Base-by-base conservation (phyloP, 2,329 filamentous ascomycete genomes). In the Onygenales sp. region DNA sequence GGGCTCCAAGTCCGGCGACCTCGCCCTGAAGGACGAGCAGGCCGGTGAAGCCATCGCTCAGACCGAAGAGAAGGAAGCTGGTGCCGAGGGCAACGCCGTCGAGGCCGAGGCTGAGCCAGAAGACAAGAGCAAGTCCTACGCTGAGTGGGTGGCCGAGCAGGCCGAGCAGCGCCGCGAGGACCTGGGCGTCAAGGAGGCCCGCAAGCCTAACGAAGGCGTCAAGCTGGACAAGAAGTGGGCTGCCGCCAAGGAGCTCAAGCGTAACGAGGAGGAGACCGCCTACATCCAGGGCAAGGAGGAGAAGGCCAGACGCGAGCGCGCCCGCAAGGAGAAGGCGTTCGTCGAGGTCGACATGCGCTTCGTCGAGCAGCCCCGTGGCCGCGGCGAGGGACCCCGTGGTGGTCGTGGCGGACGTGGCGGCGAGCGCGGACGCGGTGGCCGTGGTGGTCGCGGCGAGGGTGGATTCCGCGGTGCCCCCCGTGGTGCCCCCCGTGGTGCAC, bases 221-320 rank as follows among this genome's bases (percentile, higher is more conserved):
- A 88, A 89, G 78, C 70, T 77, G 65, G 84, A 90, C 79, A 92
- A 93, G 83, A 93, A 96, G 82, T 95, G 91, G 88, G 87, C 87
- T 66, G 79, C 81, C 65, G 90, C 89, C 70, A 94, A 91, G 79
- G 74, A 78, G 58, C 63, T 83, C 64, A 65, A 70, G 65, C 77
- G 76, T 61, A 69, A 69, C 55, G 70, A 77, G 47, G 80, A 81
- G 52, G 84, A 89, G 64, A 83, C 86, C 63, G 68, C 70, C 61
- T 96, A 88, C 82, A 86, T 95, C 68, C 75, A 86, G 65, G 84
- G 80, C 63, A 72, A 79, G 61, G 79, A 77, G 58, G 86, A 85
- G 76, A 96, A 96, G 85, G 74, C 83, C 71, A 76, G 75, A 69
- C 87, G 88, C 69, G 84, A 92, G 78, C 88, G 89, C 69, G 86